These are phyloP conservation scores for Ganoderma multipileum DNA, from an alignment of 1,284 basidiomycete genomes.

Conservation along the genomic window DNA sequence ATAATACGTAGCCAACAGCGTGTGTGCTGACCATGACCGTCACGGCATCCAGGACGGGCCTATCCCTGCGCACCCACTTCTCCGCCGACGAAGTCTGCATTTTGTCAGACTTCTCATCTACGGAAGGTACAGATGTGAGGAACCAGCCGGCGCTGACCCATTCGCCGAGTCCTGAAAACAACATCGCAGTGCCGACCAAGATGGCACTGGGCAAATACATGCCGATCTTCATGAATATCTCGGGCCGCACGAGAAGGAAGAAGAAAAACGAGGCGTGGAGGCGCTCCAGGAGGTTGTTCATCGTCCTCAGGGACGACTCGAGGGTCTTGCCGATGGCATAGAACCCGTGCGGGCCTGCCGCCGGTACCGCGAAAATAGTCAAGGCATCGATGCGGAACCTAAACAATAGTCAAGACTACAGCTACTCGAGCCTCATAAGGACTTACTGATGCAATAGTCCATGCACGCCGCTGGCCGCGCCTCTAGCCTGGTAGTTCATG, in stretches of 20 bases:
- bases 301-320: slow-evolving; percentile 87
- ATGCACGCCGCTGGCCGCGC: slow-evolving; percentile 78
- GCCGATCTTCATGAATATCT: slow-evolving; percentile 89
- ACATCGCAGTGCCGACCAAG: slow-evolving; percentile 81
- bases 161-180: slow-evolving; percentile 77
- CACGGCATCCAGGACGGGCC: slow-evolving; percentile 62
- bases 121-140: slow-evolving; percentile 35
- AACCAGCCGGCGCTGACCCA: slow-evolving; percentile 78
- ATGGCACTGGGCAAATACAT: slow-evolving; percentile 88
- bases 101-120: slow-evolving; percentile 31
- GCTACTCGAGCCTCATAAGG: background rate
- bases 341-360: slow-evolving; percentile 94
- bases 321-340: slow-evolving; percentile 88
- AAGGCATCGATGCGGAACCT: slow-evolving; percentile 94
- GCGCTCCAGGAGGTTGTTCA: slow-evolving; percentile 92
- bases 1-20: slow-evolving; percentile 54
- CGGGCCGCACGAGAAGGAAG: slow-evolving; percentile 81
- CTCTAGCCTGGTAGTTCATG: slow-evolving; percentile 71
- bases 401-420: background rate
- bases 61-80: slow-evolving; percentile 45
- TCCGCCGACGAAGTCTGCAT: background rate
- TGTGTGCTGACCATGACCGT: slow-evolving; percentile 63
- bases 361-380: slow-evolving; percentile 89
- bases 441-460: slow-evolving; percentile 78
- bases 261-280: slow-evolving; percentile 97